Conservation (phyloP, 2,329 filamentous ascomycete species). For the Myriosclerotinia curreyana region DNA sequence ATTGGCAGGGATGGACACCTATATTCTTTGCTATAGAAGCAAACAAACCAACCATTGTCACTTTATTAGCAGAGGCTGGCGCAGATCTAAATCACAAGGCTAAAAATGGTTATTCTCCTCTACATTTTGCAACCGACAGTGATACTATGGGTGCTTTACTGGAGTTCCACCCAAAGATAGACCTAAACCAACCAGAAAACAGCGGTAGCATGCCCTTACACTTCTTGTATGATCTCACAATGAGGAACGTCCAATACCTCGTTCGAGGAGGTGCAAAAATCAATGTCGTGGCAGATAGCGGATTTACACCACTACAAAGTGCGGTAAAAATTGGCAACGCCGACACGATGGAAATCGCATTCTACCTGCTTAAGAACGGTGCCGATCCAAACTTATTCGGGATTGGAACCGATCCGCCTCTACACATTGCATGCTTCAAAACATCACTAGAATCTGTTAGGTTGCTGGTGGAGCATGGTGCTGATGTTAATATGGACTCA, state of each 20-base stretch:
- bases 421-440: not conserved
- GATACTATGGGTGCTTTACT: not conserved
- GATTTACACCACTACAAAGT: not conserved
- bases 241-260: not conserved
- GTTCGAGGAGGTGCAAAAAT: not conserved
- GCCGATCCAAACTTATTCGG: not conserved
- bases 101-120: not conserved
- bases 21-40: not conserved
- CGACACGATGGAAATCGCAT: too few relatives aligned
- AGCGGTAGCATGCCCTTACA: not conserved
- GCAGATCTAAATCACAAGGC: not conserved
- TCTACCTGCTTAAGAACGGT: not conserved
- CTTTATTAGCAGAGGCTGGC: not conserved
- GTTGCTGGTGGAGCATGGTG: too few relatives aligned
- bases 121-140: not conserved
- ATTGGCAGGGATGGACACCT: not conserved
- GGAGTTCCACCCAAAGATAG: not conserved
- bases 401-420: not conserved
- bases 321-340: not conserved
- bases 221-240: not conserved
- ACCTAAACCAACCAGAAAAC: not conserved
- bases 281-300: not conserved
- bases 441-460: too few relatives aligned
- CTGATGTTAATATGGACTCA: not conserved
- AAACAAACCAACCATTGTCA: not conserved